These are phyloP conservation scores for Melocanna baccifera DNA, from an alignment of 176 grass and related monocot species.

Conservation along the genomic window DNA sequence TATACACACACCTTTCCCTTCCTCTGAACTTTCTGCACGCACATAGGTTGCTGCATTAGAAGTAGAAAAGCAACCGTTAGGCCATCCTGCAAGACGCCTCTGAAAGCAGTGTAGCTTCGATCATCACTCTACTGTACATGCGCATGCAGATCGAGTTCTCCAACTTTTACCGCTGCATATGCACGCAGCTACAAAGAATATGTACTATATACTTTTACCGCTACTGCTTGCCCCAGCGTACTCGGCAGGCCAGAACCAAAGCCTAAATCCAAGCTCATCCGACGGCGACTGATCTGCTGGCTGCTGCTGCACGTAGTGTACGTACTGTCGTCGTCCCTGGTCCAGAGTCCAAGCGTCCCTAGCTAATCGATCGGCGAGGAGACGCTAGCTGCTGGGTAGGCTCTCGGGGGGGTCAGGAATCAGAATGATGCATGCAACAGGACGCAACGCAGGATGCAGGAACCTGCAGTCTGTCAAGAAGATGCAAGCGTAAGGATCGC, in stretches of 20 bases:
- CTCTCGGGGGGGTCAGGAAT: conserved; percentile 16
- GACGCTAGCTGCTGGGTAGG: not conserved
- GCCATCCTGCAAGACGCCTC: not conserved
- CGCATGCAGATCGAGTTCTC: not conserved
- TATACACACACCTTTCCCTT: not conserved
- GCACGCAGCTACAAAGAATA: not conserved
- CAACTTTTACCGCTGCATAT: not conserved
- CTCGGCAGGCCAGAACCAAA: not conserved
- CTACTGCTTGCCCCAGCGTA: not conserved
- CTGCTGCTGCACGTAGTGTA: not conserved
- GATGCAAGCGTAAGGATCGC: not conserved
- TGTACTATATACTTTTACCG: not conserved
- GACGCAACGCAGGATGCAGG: not conserved
- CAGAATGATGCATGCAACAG: conserved; percentile 18
- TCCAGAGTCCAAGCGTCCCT: not conserved
- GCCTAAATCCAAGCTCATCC: conserved; percentile 14
- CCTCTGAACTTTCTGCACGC: not conserved
- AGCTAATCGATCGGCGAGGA: not conserved
- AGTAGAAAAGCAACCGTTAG: not conserved
- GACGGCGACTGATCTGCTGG: not conserved
- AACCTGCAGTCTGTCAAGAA: not conserved
- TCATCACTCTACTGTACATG: not conserved
- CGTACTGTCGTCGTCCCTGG: not conserved
- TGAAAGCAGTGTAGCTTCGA: not conserved
- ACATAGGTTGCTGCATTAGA: not conserved